Evolutionary conservation across 164 flowering plant genomes (phyloP).

Genomic region (Umbellularia californica): DNA sequence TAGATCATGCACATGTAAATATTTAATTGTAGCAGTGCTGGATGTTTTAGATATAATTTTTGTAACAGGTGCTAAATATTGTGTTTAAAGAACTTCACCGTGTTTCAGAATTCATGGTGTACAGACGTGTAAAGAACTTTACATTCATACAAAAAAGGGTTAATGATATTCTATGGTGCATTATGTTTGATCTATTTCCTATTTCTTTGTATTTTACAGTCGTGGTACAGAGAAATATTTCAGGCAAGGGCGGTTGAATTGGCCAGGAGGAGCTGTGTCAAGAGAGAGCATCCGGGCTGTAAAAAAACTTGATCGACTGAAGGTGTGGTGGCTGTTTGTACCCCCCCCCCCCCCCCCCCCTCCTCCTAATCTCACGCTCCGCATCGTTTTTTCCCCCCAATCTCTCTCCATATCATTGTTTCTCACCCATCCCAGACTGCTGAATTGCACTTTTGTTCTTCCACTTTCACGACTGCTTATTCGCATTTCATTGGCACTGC

Average conservation of each 20-base stretch:
- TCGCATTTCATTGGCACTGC: conserved; percentile 16
- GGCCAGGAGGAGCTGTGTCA: conserved; percentile 91
- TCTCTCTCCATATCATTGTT: not conserved
- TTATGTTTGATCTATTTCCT: not conserved
- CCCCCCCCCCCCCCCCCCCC: not conserved
- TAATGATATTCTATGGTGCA: not conserved
- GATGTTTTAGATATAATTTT: too few species aligned
- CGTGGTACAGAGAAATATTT: conserved; percentile 60
- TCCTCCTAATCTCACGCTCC: too few species aligned
- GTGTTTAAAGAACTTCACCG: too few species aligned
- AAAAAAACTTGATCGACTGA: conserved; percentile 50
- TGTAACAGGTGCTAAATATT: too few species aligned
- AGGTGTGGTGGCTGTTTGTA: conserved; percentile 35
- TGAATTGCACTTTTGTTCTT: not conserved
- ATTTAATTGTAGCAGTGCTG: too few species aligned
- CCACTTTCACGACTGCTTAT: not conserved
- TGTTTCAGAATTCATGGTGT: too few species aligned
- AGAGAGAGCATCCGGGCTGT: conserved; percentile 84
- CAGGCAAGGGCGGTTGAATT: conserved; percentile 55
- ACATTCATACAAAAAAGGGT: too few species aligned
- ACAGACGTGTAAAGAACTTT: too few species aligned
- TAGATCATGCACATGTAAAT: too few species aligned
- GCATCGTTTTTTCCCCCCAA: not conserved
- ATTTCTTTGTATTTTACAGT: conserved; percentile 27
- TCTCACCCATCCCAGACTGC: not conserved